Evolutionary conservation across 805 yeast species (phyloP).

Genomic region (Ogataea parapolymorpha): DNA sequence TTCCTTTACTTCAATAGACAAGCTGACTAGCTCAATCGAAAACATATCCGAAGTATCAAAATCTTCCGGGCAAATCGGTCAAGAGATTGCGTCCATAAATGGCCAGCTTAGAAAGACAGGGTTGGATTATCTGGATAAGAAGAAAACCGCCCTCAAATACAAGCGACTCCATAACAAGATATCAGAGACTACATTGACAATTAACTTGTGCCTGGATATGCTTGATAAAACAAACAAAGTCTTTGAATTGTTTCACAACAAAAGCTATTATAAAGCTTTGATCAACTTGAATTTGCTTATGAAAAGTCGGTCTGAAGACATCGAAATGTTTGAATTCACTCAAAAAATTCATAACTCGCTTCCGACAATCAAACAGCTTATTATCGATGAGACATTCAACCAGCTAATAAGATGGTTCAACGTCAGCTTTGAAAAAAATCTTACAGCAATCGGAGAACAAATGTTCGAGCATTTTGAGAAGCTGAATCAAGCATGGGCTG

Average conservation of each 20-base stretch:
- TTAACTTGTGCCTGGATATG: conserved; percentile 73
- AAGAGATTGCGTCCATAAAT: conserved; percentile 55
- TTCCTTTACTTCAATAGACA: conserved; percentile 58
- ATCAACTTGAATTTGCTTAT: conserved; percentile 76
- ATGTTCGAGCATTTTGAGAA: conserved; percentile 51
- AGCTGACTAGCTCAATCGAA: conserved; percentile 55
- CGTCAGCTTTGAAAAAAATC: conserved; percentile 58
- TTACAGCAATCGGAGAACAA: conserved; percentile 54
- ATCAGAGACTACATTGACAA: conserved; percentile 64
- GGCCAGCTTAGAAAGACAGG: conserved; percentile 63
- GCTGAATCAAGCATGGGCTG: conserved; percentile 61
- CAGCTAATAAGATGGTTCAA: conserved; percentile 63
- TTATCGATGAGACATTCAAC: conserved; percentile 70
- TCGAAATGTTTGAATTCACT: conserved; percentile 69
- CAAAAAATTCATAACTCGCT: conserved; percentile 69
- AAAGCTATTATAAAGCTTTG: conserved; percentile 80
- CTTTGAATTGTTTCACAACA: conserved; percentile 71
- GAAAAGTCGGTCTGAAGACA: conserved; percentile 60
- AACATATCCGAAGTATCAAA: conserved; percentile 60
- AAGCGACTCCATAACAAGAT: conserved; percentile 67
- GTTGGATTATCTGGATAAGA: conserved; percentile 56
- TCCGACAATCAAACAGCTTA: conserved; percentile 69
- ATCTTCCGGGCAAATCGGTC: conserved; percentile 52
- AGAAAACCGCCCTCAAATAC: conserved; percentile 54
- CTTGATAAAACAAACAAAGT: conserved; percentile 83